Percentiles rank a stretch among this genome's conserved stretches.
These are phyloP conservation scores for Fusarium sp. DNA, from an alignment of 2,329 filamentous ascomycete genomes.

Conservation along the genomic window DNA sequence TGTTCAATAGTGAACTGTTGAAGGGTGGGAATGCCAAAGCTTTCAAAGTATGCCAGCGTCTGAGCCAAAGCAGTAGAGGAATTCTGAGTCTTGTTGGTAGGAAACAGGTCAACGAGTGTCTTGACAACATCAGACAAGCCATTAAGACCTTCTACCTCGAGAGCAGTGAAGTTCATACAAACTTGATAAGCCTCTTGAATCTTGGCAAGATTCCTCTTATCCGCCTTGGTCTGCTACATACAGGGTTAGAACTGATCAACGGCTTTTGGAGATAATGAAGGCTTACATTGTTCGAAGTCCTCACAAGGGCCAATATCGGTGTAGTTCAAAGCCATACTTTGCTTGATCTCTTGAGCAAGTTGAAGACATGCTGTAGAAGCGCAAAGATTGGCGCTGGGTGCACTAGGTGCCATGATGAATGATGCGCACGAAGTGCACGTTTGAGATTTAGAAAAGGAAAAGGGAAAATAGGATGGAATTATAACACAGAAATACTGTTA, in stretches of 20 bases:
- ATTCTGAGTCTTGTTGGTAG: not conserved
- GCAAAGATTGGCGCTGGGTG: not conserved
- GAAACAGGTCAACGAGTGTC: constrained; percentile 16
- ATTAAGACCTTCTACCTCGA: constrained; percentile 64
- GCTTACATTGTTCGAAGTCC: constrained; percentile 70
- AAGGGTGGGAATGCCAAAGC: constrained; percentile 16
- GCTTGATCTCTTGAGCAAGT: constrained; percentile 3
- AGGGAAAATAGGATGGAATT: not conserved
- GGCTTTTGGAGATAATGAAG: too few relatives aligned
- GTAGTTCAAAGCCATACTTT: constrained; percentile 56
- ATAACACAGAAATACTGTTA: not conserved
- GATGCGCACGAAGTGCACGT: not conserved
- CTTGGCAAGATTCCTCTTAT: constrained; percentile 73
- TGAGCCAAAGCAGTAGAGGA: constrained; percentile 6
- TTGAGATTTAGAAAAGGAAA: not conserved
- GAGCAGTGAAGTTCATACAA: constrained; percentile 71
- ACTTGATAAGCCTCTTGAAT: constrained; percentile 72
- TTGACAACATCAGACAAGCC: constrained; percentile 68
- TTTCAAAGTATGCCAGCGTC: constrained; percentile 21
- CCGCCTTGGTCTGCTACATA: constrained; percentile 56
- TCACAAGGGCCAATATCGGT: constrained; percentile 73
- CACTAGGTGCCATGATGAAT: not conserved
- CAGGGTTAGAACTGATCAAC: not conserved
- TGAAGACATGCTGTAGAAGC: constrained; percentile 1
- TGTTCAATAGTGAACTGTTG: not conserved